phyloP scores from a whole-genome alignment of 441 rosid species.

The Pelargonium australe region DNA sequence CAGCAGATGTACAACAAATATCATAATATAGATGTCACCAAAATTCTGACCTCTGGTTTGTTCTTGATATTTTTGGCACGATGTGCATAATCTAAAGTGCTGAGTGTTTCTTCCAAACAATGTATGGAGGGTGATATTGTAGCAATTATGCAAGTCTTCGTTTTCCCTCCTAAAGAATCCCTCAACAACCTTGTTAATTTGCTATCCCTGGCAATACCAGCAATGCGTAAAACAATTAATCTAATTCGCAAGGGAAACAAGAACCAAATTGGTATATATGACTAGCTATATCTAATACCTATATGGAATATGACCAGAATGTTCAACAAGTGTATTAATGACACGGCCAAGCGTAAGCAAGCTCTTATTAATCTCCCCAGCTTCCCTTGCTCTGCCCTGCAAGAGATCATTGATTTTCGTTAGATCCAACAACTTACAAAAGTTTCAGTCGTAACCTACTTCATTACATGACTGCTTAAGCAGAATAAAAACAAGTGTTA shows the following conservation, averaged over 20 bases:
- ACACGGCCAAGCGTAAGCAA: conserved; percentile 98
- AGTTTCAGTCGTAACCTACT: not conserved
- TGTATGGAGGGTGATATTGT: conserved; percentile 89
- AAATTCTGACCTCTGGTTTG: conserved; percentile 77
- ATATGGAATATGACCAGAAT: conserved; percentile 93
- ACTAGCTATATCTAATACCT: conserved; percentile 38
- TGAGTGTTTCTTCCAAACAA: conserved; percentile 95
- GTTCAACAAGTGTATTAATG: conserved; percentile 93
- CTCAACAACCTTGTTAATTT: conserved; percentile 88
- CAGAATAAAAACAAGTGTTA: not conserved
- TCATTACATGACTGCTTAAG: not conserved
- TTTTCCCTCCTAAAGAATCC: conserved; percentile 97
- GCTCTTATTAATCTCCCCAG: not conserved
- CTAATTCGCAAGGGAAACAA: conserved; percentile 10
- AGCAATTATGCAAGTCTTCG: conserved; percentile 95
- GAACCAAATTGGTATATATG: not conserved
- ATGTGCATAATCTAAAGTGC: conserved; percentile 95
- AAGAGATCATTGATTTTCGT: conserved; percentile 23
- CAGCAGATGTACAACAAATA: too few relatives aligned
- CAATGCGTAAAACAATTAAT: conserved; percentile 11
- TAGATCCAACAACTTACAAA: not conserved
- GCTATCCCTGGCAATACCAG: conserved; percentile 65
- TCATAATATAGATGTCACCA: not conserved
- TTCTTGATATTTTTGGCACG: conserved; percentile 97
- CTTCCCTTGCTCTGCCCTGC: conserved; percentile 98